Conservation (phyloP, 768 basidiomycete genomes). For the Pleurotus cornucopiae region DNA sequence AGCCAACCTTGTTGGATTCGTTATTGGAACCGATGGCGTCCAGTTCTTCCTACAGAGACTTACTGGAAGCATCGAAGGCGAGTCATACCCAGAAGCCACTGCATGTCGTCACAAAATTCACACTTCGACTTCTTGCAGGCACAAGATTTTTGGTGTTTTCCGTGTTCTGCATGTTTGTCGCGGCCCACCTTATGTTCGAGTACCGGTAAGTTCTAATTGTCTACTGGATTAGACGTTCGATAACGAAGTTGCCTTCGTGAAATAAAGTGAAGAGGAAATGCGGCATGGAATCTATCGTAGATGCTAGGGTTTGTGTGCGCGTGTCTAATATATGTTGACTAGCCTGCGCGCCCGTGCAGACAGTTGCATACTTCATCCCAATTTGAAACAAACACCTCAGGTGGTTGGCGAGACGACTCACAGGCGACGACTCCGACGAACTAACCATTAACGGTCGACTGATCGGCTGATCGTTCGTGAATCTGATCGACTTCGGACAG, state of each 20-base stretch:
- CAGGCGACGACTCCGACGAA: no score
- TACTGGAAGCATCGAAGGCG: slow-evolving; percentile 61
- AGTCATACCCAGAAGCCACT: background rate
- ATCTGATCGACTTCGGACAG: no score
- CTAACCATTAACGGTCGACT: no score
- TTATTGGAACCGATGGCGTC: slow-evolving; percentile 81
- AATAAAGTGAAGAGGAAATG: slow-evolving; percentile 65
- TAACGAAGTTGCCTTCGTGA: background rate
- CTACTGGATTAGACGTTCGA: slow-evolving; percentile 2
- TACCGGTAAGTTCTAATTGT: slow-evolving; percentile 59
- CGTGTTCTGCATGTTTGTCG: slow-evolving; percentile 68
- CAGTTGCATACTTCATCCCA: no score
- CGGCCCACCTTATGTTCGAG: slow-evolving; percentile 92
- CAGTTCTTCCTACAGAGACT: slow-evolving; percentile 61
- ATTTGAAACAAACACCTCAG: no score
- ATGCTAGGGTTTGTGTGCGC: slow-evolving; percentile 26
- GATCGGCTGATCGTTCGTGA: no score
- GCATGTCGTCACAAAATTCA: slow-evolving; percentile 1
- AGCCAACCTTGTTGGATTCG: slow-evolving; percentile 95
- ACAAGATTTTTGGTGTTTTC: slow-evolving; percentile 60
- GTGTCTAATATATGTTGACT: no score
- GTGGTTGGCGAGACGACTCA: background rate
- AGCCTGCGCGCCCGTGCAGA: no score
- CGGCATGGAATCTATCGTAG: slow-evolving; percentile 55
- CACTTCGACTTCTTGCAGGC: slow-evolving; percentile 35